Base-by-base conservation (phyloP, 495 filamentous ascomycete genomes). In the Astrothelium macrocarpum region DNA sequence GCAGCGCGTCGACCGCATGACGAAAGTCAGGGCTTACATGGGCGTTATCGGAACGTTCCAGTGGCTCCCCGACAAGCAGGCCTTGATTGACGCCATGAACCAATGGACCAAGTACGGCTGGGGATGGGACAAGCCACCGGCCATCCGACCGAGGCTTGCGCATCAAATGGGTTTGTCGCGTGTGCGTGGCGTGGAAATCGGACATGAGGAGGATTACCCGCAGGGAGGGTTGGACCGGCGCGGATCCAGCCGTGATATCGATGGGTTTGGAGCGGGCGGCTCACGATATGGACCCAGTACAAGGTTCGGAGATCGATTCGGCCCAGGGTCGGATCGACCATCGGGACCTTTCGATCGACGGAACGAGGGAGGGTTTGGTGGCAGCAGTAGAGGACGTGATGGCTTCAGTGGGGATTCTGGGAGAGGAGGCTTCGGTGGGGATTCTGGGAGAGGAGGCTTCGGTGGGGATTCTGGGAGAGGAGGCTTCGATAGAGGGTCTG, bases 31-130 rank as follows among this genome's bases (percentile, higher is more conserved):
- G 4, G 82, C 78, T 42, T 95, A 78, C 79, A 78, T 72, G 65
- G 79, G 78, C 60, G 74, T 77, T 60, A 68, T 86, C 2, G 79
- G 80, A 18, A 64, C 71, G 39, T 69, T 77, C 43, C 26, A 29
- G 7, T 67, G 66, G 45, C 59, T 69, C 58, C 75, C 71, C 7
- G 61, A 75, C 62, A 76, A 74, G 34, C 67, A 72, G 2, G 66
- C 66, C 2, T 60, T 85, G 28, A 72, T 90, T 16, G 56, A 78
- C 2, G 71, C 76, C 3, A 71, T 94, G 62, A 91, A 92, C 72
- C 72, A 81, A n/a, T 80, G 85, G 70, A 77, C 81, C 46, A 71
- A 73, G 26, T 74, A 82, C 36, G 85, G 83, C 1, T 90, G 85
- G 78, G 84, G 86, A 11, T 77, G 89, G 77, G 62, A 74, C 0